Evolutionary conservation across 495 filamentous ascomycete species (phyloP).

Genomic region (Bryoglossum gracile): DNA sequence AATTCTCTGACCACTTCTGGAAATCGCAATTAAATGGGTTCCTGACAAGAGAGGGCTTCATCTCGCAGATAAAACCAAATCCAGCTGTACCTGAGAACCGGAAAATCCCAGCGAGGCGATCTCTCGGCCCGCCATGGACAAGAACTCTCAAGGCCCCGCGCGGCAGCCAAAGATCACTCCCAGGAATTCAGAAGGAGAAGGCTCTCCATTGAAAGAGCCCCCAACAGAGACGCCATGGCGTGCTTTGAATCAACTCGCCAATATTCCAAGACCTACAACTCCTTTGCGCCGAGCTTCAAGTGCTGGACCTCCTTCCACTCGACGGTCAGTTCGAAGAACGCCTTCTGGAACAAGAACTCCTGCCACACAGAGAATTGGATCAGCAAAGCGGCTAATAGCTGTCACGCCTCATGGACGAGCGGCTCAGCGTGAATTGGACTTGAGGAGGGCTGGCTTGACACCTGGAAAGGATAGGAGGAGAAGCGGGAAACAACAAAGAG

Average conservation of each 20-base stretch:
- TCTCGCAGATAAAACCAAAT: too few relatives aligned
- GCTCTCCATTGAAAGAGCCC: conserved; percentile 9
- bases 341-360: conserved; percentile 23
- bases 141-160: background rate
- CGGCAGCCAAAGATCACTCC: conserved; percentile 26
- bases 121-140: conserved; percentile 2
- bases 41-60: too few relatives aligned
- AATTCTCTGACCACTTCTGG: background rate
- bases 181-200: conserved; percentile 27
- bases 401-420: conserved; percentile 64
- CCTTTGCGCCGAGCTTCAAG: conserved; percentile 31
- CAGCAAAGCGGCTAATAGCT: conserved; percentile 36
- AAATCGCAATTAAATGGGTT: too few relatives aligned
- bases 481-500: conserved; percentile 60
- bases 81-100: too few relatives aligned
- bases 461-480: conserved; percentile 59
- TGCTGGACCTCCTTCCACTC: conserved; percentile 21
- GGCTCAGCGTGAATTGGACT: conserved; percentile 59
- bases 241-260: conserved; percentile 31
- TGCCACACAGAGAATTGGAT: conserved; percentile 19
- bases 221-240: conserved; percentile 27
- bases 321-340: conserved; percentile 15
- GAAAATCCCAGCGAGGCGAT: background rate
- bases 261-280: conserved; percentile 32
- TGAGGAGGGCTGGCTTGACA: conserved; percentile 66